These are phyloP conservation scores for Kazachstania psychrophila DNA, from an alignment of 805 yeast species.

Conservation along the genomic window DNA sequence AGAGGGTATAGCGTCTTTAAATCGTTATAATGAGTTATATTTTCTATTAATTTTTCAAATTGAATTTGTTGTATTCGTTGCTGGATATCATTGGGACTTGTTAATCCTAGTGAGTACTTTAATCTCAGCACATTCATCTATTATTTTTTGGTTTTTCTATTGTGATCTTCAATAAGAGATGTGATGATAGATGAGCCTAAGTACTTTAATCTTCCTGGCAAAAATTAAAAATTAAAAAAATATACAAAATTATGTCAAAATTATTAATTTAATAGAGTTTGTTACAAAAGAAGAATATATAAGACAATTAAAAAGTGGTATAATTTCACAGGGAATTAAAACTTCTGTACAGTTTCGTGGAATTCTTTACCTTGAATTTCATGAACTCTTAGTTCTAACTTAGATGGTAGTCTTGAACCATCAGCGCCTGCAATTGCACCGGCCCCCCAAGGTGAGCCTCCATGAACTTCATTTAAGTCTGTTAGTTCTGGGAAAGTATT, in stretches of 20 bases:
- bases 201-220: too few species aligned
- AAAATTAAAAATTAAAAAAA: too few species aligned
- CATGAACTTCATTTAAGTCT: conserved; percentile 57
- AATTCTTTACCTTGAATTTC: conserved; percentile 60
- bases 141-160: background rate
- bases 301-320: too few species aligned
- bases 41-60: conserved; percentile 18
- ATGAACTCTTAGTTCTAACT: conserved; percentile 55
- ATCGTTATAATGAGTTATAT: background rate
- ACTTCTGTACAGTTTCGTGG: conserved; percentile 36
- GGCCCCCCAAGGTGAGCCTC: conserved; percentile 83
- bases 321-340: too few species aligned
- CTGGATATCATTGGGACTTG: conserved; percentile 7
- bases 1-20: background rate
- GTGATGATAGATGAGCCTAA: background rate
- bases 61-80: conserved; percentile 8
- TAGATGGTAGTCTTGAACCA: conserved; percentile 63
- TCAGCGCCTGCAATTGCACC: conserved; percentile 70
- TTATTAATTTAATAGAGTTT: too few species aligned
- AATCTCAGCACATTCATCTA: conserved; percentile 5
- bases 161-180: background rate
- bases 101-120: conserved; percentile 1
- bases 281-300: too few species aligned
- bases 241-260: too few species aligned
- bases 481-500: conserved; percentile 44